phyloP scores from a whole-genome alignment of 768 basidiomycete species.

The Podaxis sp. region DNA sequence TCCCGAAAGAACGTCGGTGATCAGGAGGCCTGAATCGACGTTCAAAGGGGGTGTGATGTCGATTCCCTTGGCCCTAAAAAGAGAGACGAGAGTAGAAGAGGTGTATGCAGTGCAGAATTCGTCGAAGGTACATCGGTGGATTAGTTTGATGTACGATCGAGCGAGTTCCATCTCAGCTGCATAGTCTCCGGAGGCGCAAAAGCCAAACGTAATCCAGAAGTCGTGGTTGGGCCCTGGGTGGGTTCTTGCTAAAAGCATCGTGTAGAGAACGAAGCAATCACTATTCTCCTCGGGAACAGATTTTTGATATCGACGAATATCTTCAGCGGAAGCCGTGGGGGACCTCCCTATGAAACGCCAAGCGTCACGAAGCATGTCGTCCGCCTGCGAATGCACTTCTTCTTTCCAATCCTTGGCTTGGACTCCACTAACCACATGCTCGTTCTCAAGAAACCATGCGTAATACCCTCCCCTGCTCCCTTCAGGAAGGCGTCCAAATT shows the following conservation, averaged over 20 bases:
- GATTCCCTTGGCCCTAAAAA: conserved; percentile 25
- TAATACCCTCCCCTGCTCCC: conserved; percentile 28
- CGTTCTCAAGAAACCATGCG: background rate
- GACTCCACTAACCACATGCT: background rate
- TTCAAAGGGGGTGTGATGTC: conserved; percentile 13
- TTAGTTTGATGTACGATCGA: conserved; percentile 24
- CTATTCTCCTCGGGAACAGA: background rate
- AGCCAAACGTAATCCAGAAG: conserved; percentile 26
- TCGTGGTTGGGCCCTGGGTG: conserved; percentile 18
- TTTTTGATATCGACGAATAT: background rate
- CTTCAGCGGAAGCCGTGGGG: background rate
- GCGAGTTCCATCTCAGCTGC: conserved; percentile 16
- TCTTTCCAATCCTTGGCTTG: background rate
- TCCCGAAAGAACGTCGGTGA: conserved; percentile 27
- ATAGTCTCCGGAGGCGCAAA: conserved; percentile 19
- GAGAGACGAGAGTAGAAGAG: conserved; percentile 22
- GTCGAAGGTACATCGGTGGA: conserved; percentile 31
- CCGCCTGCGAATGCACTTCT: background rate
- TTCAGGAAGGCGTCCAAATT: conserved; percentile 26
- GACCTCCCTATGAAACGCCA: background rate
- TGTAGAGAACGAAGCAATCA: background rate
- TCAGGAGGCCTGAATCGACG: background rate
- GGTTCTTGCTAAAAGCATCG: background rate
- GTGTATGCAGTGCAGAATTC: conserved; percentile 32
- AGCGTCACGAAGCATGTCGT: background rate